Evolutionary conservation across 345 rosid genomes (phyloP).

Genomic region (Litchi chinensis): DNA sequence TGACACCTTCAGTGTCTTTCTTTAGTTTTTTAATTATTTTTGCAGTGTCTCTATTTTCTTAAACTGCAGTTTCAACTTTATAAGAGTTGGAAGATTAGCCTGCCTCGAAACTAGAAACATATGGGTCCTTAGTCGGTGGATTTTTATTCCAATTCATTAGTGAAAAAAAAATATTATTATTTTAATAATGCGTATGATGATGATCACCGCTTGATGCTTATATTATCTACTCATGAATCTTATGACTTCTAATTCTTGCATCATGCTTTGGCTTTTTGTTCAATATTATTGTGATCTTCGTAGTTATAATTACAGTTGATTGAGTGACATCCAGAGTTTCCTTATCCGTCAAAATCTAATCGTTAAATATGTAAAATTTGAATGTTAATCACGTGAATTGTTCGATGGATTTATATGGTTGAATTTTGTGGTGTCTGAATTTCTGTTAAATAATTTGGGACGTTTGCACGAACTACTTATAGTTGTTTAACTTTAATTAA

Average conservation of each 20-base stretch:
- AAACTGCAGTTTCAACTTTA: neutral
- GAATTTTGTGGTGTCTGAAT: too few species aligned
- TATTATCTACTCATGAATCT: neutral
- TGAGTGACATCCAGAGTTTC: too few species aligned
- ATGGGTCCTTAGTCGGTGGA: constrained; percentile 26
- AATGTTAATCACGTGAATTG: too few species aligned
- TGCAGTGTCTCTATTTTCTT: neutral
- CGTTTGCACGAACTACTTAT: too few species aligned
- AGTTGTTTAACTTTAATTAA: too few species aligned
- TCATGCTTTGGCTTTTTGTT: neutral
- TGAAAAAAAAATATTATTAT: neutral
- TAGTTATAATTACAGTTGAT: too few species aligned
- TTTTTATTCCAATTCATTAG: neutral
- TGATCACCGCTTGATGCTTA: neutral
- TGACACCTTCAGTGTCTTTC: neutral
- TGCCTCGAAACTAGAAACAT: constrained; percentile 18
- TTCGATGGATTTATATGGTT: too few species aligned
- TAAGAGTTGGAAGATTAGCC: neutral
- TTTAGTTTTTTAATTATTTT: neutral
- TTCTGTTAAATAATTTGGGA: too few species aligned
- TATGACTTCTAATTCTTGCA: neutral
- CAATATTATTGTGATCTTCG: too few species aligned
- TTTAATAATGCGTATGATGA: neutral
- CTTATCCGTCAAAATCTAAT: too few species aligned
- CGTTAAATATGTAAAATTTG: too few species aligned